A percentile compares a stretch with the other conserved stretches of the same genome.
phyloP scores from a whole-genome alignment of 257 asterid species.

The Fraxinus excelsior region DNA sequence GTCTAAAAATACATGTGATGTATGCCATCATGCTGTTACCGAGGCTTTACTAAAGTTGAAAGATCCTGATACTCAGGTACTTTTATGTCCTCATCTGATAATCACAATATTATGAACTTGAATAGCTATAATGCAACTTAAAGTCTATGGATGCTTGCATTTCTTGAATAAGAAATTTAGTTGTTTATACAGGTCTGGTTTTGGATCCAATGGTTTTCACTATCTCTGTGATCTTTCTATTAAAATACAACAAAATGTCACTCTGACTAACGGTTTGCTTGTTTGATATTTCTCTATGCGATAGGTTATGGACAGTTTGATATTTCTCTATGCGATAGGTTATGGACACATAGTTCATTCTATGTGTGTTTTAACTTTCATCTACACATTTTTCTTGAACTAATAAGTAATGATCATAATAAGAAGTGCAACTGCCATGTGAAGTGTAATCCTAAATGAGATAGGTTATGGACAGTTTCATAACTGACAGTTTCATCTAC shows the following conservation, averaged over 20 bases:
- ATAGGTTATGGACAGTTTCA: too few species aligned
- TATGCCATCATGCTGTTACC: slow-evolving; percentile 69
- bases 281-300: neutral
- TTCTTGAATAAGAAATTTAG: neutral
- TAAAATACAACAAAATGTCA: neutral
- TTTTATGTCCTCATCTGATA: neutral
- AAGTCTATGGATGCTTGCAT: neutral
- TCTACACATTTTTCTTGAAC: too few species aligned
- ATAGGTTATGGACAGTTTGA: too few species aligned
- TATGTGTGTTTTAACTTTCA: too few species aligned
- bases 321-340: too few species aligned
- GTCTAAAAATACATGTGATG: slow-evolving; percentile 60
- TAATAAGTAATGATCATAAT: too few species aligned
- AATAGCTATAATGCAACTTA: neutral
- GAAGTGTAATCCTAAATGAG: too few species aligned
- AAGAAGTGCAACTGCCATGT: too few species aligned
- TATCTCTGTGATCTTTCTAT: neutral
- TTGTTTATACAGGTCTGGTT: neutral
- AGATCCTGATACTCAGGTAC: slow-evolving; percentile 94
- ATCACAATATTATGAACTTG: neutral
- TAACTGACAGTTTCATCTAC: too few species aligned
- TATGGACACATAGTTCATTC: too few species aligned
- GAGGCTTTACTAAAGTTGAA: slow-evolving; percentile 77
- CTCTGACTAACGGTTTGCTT: neutral
- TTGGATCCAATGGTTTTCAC: neutral